These are phyloP conservation scores for Hypoxylon fragiforme DNA, from an alignment of 495 filamentous ascomycete genomes.

Conservation along the genomic window DNA sequence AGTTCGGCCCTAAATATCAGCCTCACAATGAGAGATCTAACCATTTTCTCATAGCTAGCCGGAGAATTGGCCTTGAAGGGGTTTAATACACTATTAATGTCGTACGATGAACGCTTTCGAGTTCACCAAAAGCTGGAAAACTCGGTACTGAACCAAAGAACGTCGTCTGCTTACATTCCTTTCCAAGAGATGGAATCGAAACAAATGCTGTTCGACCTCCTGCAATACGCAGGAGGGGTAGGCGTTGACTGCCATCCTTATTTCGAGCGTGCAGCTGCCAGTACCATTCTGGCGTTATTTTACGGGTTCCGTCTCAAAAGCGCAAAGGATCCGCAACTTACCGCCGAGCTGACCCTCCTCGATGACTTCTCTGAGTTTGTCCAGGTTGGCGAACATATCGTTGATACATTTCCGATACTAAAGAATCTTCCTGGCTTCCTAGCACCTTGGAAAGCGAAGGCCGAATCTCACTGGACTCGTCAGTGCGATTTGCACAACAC, in stretches of 20 bases:
- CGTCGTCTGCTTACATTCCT: slow-evolving; percentile 45
- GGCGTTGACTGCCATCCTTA: too few species aligned
- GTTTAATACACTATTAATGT: slow-evolving; percentile 34
- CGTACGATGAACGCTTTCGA: slow-evolving; percentile 23
- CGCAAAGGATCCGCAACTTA: slow-evolving; percentile 35
- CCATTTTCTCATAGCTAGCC: too few species aligned
- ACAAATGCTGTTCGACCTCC: slow-evolving; percentile 18
- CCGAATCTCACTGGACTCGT: slow-evolving; percentile 7
- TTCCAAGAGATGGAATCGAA: slow-evolving; percentile 23
- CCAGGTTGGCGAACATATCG: slow-evolving; percentile 29
- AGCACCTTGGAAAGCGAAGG: slow-evolving; percentile 54
- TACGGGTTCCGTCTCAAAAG: slow-evolving; percentile 44
- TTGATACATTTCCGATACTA: slow-evolving; percentile 11
- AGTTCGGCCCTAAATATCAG: too few species aligned
- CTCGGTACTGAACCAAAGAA: slow-evolving; percentile 32
- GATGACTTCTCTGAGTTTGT: slow-evolving; percentile 11
- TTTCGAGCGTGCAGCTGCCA: slow-evolving; percentile 23
- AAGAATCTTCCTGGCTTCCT: slow-evolving; percentile 37
- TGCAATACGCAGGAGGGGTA: too few species aligned
- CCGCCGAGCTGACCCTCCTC: not conserved
- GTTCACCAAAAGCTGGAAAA: slow-evolving; percentile 23
- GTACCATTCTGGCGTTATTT: slow-evolving; percentile 41
- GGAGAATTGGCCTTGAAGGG: slow-evolving; percentile 42
- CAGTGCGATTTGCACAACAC: not conserved
- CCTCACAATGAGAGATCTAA: too few species aligned